phyloP scores from a whole-genome alignment of 2,329 filamentous ascomycete genomes.

The Achaetomium macrosporum region DNA sequence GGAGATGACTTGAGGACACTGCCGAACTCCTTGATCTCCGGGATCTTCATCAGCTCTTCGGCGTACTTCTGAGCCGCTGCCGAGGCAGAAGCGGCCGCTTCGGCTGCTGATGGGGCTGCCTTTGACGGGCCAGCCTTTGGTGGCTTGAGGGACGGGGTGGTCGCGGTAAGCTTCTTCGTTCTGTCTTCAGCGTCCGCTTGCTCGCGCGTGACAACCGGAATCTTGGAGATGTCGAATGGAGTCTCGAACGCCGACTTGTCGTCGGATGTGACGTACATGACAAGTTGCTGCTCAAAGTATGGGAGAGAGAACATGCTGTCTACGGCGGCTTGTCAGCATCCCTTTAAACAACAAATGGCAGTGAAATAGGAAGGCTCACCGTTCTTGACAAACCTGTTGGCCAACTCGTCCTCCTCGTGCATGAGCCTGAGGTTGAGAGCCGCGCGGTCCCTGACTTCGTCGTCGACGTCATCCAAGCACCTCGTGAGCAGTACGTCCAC shows the following conservation, averaged over 20 bases:
- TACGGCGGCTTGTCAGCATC: constrained; percentile 33
- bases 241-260: constrained; percentile 77
- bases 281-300: constrained; percentile 92
- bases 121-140: constrained; percentile 76
- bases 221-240: constrained; percentile 84
- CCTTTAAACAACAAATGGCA: too few relatives aligned
- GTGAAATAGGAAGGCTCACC: constrained; percentile 50
- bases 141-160: constrained; percentile 88
- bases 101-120: constrained; percentile 60
- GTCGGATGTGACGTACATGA: constrained; percentile 93
- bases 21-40: constrained; percentile 87
- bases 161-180: constrained; percentile 92
- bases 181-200: constrained; percentile 94
- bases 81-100: constrained; percentile 69
- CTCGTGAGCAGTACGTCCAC: constrained; percentile 87
- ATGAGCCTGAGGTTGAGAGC: constrained; percentile 89
- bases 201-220: constrained; percentile 90
- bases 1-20: constrained; percentile 85
- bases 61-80: constrained; percentile 84
- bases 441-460: constrained; percentile 93
- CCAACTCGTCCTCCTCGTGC: constrained; percentile 83
- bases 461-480: constrained; percentile 94
- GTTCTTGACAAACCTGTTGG: constrained; percentile 85
- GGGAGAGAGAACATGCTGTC: constrained; percentile 94
- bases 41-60: constrained; percentile 79